Base-by-base conservation (phyloP, 75 land plant species). In the Selaginella tamariscina region DNA sequence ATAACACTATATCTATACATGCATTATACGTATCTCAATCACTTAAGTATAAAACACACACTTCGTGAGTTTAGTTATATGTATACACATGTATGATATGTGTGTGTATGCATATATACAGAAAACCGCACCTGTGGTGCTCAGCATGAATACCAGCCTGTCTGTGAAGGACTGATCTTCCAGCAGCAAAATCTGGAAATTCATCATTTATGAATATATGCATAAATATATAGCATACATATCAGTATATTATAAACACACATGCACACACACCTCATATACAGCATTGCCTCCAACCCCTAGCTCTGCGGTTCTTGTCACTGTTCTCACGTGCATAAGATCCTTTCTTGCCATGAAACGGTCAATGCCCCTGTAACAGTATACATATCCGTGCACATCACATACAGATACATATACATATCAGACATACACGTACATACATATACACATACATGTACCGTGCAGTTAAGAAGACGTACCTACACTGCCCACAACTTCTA, bases 401-500 rank as follows among this genome's bases (percentile, higher is more conserved):
- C n/a, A n/a, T n/a, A n/a, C n/a, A n/a, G n/a, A n/a, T n/a, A n/a
- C n/a, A n/a, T n/a, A n/a, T n/a, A n/a, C n/a, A n/a, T n/a, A n/a
- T n/a, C n/a, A n/a, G n/a, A n/a, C n/a, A n/a, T n/a, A n/a, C n/a
- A n/a, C n/a, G n/a, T n/a, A n/a, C n/a, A n/a, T n/a, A n/a, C n/a
- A n/a, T n/a, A n/a, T n/a, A n/a, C n/a, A n/a, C n/a, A n/a, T n/a
- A n/a, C n/a, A n/a, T n/a, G n/a, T n/a, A n/a, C n/a, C n/a, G n/a
- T n/a, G n/a, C n/a, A n/a, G n/a, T n/a, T n/a, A 39, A 39, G 49
- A 15, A 39, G 5, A 59, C 22, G 63, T 22, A 88, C 94, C 94
- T 77, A 83, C 78, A 68, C 73, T 83, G 32, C 92, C 96, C 66
- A 85, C 63, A 31, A 91, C 57, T 1, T 83, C 77, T 68, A 91